Percentiles rank a stretch among this genome's conserved stretches.
Evolutionary conservation across 306 rosid species (phyloP).

Genomic region (Datisca glomerata): DNA sequence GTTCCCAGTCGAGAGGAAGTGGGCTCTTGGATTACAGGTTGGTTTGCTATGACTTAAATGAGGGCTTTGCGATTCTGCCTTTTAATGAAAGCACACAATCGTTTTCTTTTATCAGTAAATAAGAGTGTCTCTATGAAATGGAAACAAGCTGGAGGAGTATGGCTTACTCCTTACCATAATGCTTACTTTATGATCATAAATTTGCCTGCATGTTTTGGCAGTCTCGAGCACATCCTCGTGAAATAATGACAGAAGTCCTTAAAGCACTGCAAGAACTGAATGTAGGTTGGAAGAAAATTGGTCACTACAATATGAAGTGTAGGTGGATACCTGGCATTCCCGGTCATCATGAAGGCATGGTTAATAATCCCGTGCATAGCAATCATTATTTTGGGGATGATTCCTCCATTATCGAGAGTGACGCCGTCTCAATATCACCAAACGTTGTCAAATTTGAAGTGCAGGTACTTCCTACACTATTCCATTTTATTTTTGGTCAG

Average conservation of each 20-base stretch:
- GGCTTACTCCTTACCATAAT: neutral
- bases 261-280: slow-evolving; percentile 78
- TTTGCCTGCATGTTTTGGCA: slow-evolving; percentile 15
- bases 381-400: slow-evolving; percentile 56
- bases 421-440: slow-evolving; percentile 33
- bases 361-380: slow-evolving; percentile 34
- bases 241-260: slow-evolving; percentile 91
- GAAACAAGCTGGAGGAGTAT: no score
- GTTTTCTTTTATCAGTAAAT: no score
- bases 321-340: slow-evolving; percentile 60
- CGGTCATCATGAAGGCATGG: slow-evolving; percentile 60
- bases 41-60: slow-evolving; percentile 8
- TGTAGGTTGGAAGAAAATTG: slow-evolving; percentile 95
- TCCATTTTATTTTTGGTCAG: neutral
- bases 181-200: slow-evolving; percentile 14
- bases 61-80: no score
- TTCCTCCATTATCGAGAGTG: slow-evolving; percentile 52
- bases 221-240: slow-evolving; percentile 96
- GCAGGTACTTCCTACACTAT: slow-evolving; percentile 38
- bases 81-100: no score
- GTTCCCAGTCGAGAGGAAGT: slow-evolving; percentile 74
- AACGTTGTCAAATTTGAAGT: slow-evolving; percentile 89
- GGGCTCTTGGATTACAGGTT: slow-evolving; percentile 99
- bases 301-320: slow-evolving; percentile 94
- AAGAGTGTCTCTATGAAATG: no score